A percentile compares a stretch with the other conserved stretches of the same genome.
These are phyloP conservation scores for Candida smagusa DNA, from an alignment of 1,139 yeast genomes.

Conservation along the genomic window DNA sequence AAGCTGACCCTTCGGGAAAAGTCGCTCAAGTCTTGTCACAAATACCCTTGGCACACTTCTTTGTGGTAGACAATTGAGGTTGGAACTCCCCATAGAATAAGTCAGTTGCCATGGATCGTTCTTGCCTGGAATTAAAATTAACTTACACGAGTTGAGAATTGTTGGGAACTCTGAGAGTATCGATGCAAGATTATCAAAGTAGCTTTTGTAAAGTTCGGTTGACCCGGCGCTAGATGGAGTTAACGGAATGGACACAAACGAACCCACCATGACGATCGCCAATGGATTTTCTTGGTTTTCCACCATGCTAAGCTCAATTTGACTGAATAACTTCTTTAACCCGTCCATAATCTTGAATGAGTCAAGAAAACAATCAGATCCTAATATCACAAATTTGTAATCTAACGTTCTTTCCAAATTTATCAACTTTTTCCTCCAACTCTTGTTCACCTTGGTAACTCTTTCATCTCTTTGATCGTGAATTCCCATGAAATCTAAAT, in stretches of 20 bases:
- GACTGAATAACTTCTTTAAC: conserved; percentile 53
- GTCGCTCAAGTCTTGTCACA: conserved; percentile 60
- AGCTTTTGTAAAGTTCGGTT: conserved; percentile 59
- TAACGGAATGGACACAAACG: conserved; percentile 68
- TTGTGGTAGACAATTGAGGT: conserved; percentile 66
- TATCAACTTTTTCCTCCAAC: conserved; percentile 52
- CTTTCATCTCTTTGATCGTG: conserved; percentile 37
- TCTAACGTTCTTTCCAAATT: conserved; percentile 53
- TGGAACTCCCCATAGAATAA: conserved; percentile 59
- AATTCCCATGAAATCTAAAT: conserved; percentile 77
- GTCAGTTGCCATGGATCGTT: conserved; percentile 93
- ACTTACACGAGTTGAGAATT: conserved; percentile 33
- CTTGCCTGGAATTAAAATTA: conserved; percentile 79
- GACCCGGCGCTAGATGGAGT: conserved; percentile 42
- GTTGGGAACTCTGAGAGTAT: conserved; percentile 33
- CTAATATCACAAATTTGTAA: conserved; percentile 66
- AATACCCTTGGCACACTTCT: conserved; percentile 67
- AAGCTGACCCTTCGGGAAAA: conserved; percentile 56
- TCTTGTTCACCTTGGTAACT: conserved; percentile 53
- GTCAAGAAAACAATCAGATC: conserved; percentile 71
- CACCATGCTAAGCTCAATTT: conserved; percentile 41
- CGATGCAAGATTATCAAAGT: conserved; percentile 71
- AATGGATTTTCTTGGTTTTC: conserved; percentile 47
- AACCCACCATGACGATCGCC: conserved; percentile 46
- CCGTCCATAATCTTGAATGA: conserved; percentile 50